Percentiles rank a stretch among this genome's conserved stretches.
These are phyloP conservation scores for Podospora tetraspora DNA, from an alignment of 495 filamentous ascomycete genomes.

Conservation along the genomic window DNA sequence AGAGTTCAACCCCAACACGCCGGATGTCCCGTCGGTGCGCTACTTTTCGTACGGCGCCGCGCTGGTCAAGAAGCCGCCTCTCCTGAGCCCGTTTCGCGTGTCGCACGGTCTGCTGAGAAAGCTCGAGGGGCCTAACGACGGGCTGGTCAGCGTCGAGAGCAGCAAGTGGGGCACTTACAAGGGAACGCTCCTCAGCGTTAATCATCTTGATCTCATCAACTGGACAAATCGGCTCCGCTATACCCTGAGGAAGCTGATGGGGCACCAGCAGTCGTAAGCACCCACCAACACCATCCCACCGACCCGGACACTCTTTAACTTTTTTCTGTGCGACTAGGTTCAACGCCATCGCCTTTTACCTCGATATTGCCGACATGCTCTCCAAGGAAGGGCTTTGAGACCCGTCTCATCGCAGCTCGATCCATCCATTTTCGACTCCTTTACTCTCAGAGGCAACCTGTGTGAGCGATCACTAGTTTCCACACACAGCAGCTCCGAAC, in stretches of 20 bases:
- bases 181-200: conserved; percentile 82
- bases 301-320: background rate
- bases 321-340: conserved; percentile 52
- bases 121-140: conserved; percentile 82
- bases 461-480: no score
- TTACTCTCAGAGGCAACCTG: background rate
- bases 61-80: conserved; percentile 48
- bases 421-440: background rate
- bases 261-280: conserved; percentile 63
- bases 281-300: conserved; percentile 5
- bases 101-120: conserved; percentile 66
- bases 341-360: conserved; percentile 93
- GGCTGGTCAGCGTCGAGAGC: conserved; percentile 82
- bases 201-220: conserved; percentile 90
- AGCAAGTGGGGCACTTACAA: conserved; percentile 88
- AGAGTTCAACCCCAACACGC: conserved; percentile 76
- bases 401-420: background rate
- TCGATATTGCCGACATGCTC: conserved; percentile 83
- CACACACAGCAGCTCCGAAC: background rate
- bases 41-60: conserved; percentile 92
- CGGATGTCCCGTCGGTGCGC: conserved; percentile 65
- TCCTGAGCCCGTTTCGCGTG: conserved; percentile 67
- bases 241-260: conserved; percentile 60
- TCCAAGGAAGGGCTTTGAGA: conserved; percentile 60
- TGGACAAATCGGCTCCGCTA: conserved; percentile 84